Conservation (phyloP, 2,329 filamentous ascomycete genomes). For the Alternaria ventricosa region DNA sequence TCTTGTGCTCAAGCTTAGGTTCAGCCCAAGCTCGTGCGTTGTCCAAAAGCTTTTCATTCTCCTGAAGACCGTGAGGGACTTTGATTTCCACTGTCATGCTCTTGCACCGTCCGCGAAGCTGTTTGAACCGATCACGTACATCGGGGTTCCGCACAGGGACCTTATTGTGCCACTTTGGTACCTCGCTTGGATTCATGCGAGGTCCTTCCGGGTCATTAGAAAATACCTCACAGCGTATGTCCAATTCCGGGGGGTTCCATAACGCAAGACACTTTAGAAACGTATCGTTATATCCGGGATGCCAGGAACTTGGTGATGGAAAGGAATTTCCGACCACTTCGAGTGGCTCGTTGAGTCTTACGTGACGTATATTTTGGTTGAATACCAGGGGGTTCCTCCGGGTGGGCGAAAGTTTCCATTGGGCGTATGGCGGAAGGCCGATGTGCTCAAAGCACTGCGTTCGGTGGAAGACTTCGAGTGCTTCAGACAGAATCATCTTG, state of each 20-base stretch:
- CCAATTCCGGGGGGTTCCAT: background rate
- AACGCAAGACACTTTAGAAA: background rate
- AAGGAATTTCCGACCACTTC: background rate
- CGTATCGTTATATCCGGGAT: background rate
- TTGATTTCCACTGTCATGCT: background rate
- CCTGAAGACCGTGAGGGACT: background rate
- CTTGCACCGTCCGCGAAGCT: background rate
- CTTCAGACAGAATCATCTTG: too few relatives aligned
- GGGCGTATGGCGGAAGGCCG: too few relatives aligned
- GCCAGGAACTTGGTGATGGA: background rate
- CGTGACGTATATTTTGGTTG: background rate
- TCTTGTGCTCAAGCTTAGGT: background rate
- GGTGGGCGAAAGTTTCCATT: too few relatives aligned
- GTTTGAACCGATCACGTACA: background rate
- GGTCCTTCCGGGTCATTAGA: background rate
- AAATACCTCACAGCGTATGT: background rate
- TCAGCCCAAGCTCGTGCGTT: background rate
- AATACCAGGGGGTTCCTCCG: too few relatives aligned
- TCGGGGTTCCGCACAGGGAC: background rate
- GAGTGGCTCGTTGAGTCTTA: background rate
- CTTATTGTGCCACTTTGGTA: background rate
- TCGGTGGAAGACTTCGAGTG: too few relatives aligned
- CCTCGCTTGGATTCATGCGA: background rate
- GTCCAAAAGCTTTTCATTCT: too few relatives aligned
- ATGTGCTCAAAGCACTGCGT: too few relatives aligned